These are phyloP conservation scores for Rhodotorula glutinis DNA, from an alignment of 1,284 basidiomycete species.

Conservation along the genomic window DNA sequence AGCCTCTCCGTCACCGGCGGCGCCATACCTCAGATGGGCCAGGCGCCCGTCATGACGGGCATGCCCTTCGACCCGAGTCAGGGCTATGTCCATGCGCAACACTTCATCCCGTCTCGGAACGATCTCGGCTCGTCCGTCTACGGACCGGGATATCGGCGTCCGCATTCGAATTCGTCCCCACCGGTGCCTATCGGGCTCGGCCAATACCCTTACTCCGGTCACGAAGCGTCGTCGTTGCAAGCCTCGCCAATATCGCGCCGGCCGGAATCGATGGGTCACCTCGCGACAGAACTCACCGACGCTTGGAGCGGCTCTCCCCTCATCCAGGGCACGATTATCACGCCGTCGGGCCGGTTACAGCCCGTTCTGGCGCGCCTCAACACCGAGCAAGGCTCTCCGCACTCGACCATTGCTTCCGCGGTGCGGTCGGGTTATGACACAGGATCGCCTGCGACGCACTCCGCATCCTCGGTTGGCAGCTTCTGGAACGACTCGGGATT, in stretches of 20 bases:
- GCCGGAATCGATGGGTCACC: background rate
- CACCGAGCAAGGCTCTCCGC: slow-evolving; percentile 1
- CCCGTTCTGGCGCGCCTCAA: slow-evolving; percentile 1
- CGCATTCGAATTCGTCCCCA: slow-evolving; percentile 26
- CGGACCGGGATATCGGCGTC: slow-evolving; percentile 3
- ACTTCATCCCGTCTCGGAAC: too few relatives aligned
- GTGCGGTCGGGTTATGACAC: background rate
- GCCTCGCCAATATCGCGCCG: background rate
- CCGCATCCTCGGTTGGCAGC: background rate
- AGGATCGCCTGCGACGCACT: background rate
- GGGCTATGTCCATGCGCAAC: too few relatives aligned
- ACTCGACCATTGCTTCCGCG: slow-evolving; percentile 4
- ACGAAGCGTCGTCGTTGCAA: background rate
- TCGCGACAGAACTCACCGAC: background rate
- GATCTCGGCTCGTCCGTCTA: too few relatives aligned
- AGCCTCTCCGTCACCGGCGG: slow-evolving; percentile 9
- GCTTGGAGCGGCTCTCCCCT: background rate
- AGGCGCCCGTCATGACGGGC: background rate
- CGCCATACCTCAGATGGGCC: background rate
- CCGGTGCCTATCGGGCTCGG: slow-evolving; percentile 4
- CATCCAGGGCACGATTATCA: slow-evolving; percentile 4
- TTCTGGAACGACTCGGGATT: slow-evolving; percentile 13
- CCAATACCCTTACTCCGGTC: background rate
- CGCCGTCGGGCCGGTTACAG: background rate
- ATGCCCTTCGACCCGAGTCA: too few relatives aligned